A percentile compares a stretch with the other conserved stretches of the same genome.
Conservation (phyloP, 257 asterid genomes). For the Solanum appendiculatum region DNA sequence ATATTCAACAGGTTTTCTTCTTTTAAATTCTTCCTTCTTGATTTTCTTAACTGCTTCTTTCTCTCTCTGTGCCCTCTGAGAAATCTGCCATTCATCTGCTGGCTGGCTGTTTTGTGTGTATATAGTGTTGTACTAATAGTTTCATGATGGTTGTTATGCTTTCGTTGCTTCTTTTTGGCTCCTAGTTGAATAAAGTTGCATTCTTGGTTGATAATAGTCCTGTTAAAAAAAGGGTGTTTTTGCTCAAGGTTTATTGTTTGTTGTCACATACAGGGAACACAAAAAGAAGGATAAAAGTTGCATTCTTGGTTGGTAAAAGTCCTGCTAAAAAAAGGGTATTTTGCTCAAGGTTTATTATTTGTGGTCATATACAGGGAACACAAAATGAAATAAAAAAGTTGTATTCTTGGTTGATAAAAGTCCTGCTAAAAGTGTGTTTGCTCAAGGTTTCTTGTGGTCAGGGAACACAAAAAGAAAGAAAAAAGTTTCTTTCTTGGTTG, state of each 20-base stretch:
- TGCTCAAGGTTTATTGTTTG: not conserved
- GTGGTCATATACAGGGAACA: no score
- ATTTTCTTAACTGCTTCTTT: not conserved
- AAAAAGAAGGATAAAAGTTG: not conserved
- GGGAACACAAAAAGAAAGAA: no score
- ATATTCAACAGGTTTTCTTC: slow-evolving; percentile 80
- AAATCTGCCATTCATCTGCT: not conserved
- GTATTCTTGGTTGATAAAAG: not conserved
- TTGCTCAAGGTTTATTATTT: no score
- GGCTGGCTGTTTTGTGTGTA: not conserved
- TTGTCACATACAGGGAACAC: not conserved
- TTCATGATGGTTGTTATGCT: not conserved
- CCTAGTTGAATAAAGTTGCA: not conserved
- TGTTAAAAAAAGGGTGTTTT: not conserved
- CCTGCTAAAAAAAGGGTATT: no score
- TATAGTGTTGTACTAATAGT: not conserved
- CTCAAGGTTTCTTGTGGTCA: not conserved
- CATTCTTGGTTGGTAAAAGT: no score
- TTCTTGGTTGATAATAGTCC: not conserved
- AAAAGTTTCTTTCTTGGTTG: not conserved
- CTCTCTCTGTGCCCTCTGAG: not conserved
- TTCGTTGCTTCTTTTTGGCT: not conserved
- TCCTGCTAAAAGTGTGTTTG: not conserved
- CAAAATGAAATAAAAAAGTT: not conserved
- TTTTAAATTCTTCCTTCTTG: not conserved